Conservation (phyloP, 768 basidiomycete species). For the Tulasnella sp. region DNA sequence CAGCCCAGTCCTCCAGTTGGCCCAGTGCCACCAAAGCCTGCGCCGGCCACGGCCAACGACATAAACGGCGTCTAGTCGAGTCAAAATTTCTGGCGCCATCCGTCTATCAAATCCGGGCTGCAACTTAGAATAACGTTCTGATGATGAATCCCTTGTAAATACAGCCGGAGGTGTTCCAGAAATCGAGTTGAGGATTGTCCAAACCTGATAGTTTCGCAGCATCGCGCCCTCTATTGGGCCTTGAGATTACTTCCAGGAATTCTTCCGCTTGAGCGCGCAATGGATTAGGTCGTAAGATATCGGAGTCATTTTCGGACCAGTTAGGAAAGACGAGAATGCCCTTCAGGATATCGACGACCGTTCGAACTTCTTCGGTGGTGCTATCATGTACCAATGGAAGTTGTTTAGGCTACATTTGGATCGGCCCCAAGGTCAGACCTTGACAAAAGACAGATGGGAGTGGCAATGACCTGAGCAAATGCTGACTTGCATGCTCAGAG, state of each 20-base stretch:
- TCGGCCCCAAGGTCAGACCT: conserved; percentile 43
- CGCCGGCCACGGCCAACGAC: background rate
- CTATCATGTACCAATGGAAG: conserved; percentile 77
- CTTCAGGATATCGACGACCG: conserved; percentile 44
- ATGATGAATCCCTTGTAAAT: too few species aligned
- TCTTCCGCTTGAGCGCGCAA: background rate
- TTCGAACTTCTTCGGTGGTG: conserved; percentile 63
- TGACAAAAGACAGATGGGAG: conserved; percentile 59
- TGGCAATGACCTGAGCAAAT: conserved; percentile 78
- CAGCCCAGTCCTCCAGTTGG: background rate
- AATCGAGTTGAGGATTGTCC: background rate
- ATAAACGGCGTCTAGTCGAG: too few species aligned
- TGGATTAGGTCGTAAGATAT: background rate
- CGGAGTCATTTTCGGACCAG: background rate
- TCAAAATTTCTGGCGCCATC: background rate
- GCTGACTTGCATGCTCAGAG: conserved; percentile 51
- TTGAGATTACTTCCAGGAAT: too few species aligned
- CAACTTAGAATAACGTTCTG: too few species aligned
- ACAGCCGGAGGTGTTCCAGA: background rate
- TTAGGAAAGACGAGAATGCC: conserved; percentile 2
- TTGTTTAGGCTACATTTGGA: too few species aligned
- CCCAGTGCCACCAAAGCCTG: background rate
- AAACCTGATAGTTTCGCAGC: too few species aligned
- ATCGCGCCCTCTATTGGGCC: too few species aligned
- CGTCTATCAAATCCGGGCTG: too few species aligned